Percentiles rank a stretch among this genome's conserved stretches.
Conservation (phyloP, 192 early-diverging fungal species). For the Anaeromyces robustus region DNA sequence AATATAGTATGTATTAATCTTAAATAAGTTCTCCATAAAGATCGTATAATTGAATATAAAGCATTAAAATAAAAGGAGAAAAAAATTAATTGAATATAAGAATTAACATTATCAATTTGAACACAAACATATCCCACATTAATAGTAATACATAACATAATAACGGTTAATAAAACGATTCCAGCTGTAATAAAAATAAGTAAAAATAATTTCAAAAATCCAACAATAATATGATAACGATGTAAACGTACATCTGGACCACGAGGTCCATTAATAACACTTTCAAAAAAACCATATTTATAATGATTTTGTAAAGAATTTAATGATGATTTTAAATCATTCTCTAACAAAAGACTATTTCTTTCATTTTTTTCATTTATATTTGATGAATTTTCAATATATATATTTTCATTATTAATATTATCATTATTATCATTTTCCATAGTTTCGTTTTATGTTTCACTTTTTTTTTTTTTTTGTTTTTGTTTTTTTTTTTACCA, state of each 20-base stretch:
- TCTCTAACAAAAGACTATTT: too few relatives aligned
- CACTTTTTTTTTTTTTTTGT: too few relatives aligned
- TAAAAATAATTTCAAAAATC: neutral
- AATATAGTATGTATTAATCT: neutral
- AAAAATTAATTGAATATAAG: neutral
- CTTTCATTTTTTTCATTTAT: too few relatives aligned
- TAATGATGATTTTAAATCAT: too few relatives aligned
- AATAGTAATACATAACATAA: neutral
- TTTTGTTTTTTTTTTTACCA: too few relatives aligned
- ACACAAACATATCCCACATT: neutral
- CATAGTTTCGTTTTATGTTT: too few relatives aligned
- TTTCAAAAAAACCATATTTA: neutral
- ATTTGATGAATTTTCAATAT: too few relatives aligned
- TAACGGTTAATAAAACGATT: neutral
- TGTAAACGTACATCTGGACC: neutral
- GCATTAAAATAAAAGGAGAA: neutral
- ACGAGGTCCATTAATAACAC: neutral
- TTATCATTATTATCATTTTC: too few relatives aligned
- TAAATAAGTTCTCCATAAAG: neutral
- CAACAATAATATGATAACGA: neutral
- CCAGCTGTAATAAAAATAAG: neutral
- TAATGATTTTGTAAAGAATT: too few relatives aligned
- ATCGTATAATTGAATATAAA: neutral
- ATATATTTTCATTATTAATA: too few relatives aligned
- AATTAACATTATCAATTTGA: neutral